Evolutionary conservation across 352 stramenopile genomes (phyloP), one percentile per base, ranked within the genome.

Genomic region (Globisporangium orthogonon): DNA sequence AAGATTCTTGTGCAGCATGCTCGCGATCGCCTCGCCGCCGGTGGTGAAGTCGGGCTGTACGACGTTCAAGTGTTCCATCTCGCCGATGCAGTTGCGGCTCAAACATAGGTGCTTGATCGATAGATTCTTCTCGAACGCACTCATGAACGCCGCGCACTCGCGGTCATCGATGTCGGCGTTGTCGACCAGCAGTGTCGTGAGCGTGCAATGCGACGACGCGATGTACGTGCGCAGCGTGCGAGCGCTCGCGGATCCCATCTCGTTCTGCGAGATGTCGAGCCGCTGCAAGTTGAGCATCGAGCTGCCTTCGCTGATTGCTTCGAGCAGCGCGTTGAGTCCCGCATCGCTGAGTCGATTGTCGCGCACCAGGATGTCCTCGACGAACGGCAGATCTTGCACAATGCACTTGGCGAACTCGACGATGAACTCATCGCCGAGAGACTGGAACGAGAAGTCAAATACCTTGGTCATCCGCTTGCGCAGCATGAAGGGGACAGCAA

Each of bases 151-250:
- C 2, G 81, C 78, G 47, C 82, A 94, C 53, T 97, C 89, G 46
- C 68, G 71, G 54, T 97, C 87, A 49, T 96, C 87, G 41, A 97
- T 91, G 58, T 96, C 89, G 0, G 83, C 85, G 39, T 89, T 89
- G 41, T 90, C 79, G 15, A 97, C 61, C 6, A 82, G 65, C 31
- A 97, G 65, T 15, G 67, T 73, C 44, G 74, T 71, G 14, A 97
- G 62, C 3, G 66, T 81, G 50, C 89, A 96, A 39, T 67, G 57
- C 14, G 64, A 33, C 2, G 72, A 86, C 11, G 70, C 75, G 31
- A 93, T 61, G 52, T 86, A 89, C 10, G 68, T 58, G 0, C 71
- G 70, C 7, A 93, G 56, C 5, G 78, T 88, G 35, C 78, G 69
- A 2, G 83, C 81, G 41, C 81, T 87, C 44, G 70, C 74, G 2